These are phyloP conservation scores for Saccharomyces hybrid DNA, from an alignment of 1,139 yeast species.

Conservation along the genomic window DNA sequence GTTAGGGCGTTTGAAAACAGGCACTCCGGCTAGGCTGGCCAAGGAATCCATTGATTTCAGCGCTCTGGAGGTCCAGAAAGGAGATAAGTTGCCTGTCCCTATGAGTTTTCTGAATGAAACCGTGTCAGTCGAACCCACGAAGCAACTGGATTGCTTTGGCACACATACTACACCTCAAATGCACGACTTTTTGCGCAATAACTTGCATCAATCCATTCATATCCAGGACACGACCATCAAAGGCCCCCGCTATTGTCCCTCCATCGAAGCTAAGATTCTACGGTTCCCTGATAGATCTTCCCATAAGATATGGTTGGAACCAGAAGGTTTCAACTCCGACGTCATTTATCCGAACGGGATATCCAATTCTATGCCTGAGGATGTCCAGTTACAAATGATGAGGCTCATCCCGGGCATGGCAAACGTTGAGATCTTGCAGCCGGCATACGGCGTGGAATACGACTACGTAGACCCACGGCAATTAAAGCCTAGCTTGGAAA, in stretches of 20 bases:
- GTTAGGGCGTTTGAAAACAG: slow-evolving; percentile 88
- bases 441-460: slow-evolving; percentile 97
- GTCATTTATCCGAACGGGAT: slow-evolving; percentile 93
- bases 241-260: slow-evolving; percentile 97
- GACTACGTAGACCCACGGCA: slow-evolving; percentile 95
- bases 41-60: slow-evolving; percentile 61
- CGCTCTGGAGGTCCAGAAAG: slow-evolving; percentile 55
- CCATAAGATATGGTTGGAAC: slow-evolving; percentile 91
- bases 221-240: slow-evolving; percentile 79
- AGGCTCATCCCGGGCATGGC: slow-evolving; percentile 82
- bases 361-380: slow-evolving; percentile 93
- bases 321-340: slow-evolving; percentile 84
- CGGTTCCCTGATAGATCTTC: slow-evolving; percentile 67
- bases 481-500: slow-evolving; percentile 66
- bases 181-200: slow-evolving; percentile 59
- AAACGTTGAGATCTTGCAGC: slow-evolving; percentile 77
- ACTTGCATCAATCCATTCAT: slow-evolving; percentile 78
- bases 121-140: slow-evolving; percentile 43
- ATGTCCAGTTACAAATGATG: slow-evolving; percentile 70
- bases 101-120: slow-evolving; percentile 75
- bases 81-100: slow-evolving; percentile 79
- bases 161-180: slow-evolving; percentile 71
- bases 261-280: slow-evolving; percentile 82
- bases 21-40: slow-evolving; percentile 89
- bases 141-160: slow-evolving; percentile 65